Evolutionary conservation across 148 eudicot species (phyloP), one percentile per base, ranked within the genome.

Genomic region (Diospyros lotus): DNA sequence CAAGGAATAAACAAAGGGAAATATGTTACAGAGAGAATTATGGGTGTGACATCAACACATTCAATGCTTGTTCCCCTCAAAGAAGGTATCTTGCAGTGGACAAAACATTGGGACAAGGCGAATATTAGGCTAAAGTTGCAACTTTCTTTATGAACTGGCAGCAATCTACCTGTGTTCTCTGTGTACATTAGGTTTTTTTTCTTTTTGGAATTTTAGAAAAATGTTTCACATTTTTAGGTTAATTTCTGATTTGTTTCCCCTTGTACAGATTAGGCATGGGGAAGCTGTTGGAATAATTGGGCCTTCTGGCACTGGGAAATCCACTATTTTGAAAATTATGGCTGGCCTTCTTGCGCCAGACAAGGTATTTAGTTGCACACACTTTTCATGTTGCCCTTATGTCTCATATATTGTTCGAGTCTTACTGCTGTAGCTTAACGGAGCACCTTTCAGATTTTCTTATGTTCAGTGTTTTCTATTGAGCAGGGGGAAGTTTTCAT

Each of bases 221-320:
- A 4, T 18, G 54, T 40, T 28, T n/a, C 12, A 17, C 10, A 11
- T 53, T 15, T 65, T 43, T 71, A 4, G 51, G 42, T 14, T 9
- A 10, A 17, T 4, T 7, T 53, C 14, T 15, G 28, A 69, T 51
- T 8, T 58, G 4, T 73, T 11, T 4, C 17, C 58, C 72, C 59
- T 78, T 61, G 82, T 28, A 73, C 80, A 93, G 98, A 91, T 94
- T 81, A 88, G 97, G 79, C 93, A 90, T 84, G 97, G 98, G 41
- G 98, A 94, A 78, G 98, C 98, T 66, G 91, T 94, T 81, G 97
- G 98, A 77, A 94, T 94, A 48, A 91, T 94, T 75, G 98, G 97
- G 72, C 94, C 97, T 55, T 94, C 97, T 79, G 98, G 97, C 77
- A 94, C 98, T n/a, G 98, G 98, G 59, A 93, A 93, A 81, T 94